Base-by-base conservation (phyloP, 1,139 yeast genomes). In the Debaryomyces subglobosus region DNA sequence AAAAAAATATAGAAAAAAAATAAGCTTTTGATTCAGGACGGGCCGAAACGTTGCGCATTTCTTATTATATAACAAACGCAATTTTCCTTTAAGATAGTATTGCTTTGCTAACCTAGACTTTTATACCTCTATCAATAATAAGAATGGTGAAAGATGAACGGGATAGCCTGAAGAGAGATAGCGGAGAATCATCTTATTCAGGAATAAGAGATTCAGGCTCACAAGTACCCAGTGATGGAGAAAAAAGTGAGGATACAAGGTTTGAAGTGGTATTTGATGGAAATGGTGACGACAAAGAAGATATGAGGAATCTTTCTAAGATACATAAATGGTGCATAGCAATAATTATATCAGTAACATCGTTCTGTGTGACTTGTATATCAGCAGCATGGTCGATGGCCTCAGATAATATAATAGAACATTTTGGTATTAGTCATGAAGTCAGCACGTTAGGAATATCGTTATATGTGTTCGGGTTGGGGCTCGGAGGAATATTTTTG, bases 321-420 rank as follows among this genome's bases (percentile, higher is more conserved):
- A 12, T 53, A 2, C 67, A 59, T 42, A 69, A 68, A 56, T 69
- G 72, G 72, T 32, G 57, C 2, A 61, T 68, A 16, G 71, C 66
- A 10, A 27, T 57, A 0, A 51, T 67, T 24, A 61, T 69, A 5
- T 60, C 71, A 1, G 25, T 56, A 29, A 63, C 65, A 1, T 62
- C 71, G 2, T 46, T 60, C 5, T 66, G 68, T 50, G 66, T 69
- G 30, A 69, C 74, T 1, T 65, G 71, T 43, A 54, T 64, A 12
- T 69, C 74, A 2, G 65, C 72, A 10, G 51, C 57, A 15, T 68
- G 73, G 73, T 60, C 74, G 4, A 53, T 69, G 44, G 71, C 70
- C 2, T 51, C 63, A 20, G 57, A 49, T 1, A 56, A 62, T 16
- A 65, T 69, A 20, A 59, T 58, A 55, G 47, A 48, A 4, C 63